Conservation (phyloP, 1,139 yeast species). For the Casaregolazyma suthepensis region DNA sequence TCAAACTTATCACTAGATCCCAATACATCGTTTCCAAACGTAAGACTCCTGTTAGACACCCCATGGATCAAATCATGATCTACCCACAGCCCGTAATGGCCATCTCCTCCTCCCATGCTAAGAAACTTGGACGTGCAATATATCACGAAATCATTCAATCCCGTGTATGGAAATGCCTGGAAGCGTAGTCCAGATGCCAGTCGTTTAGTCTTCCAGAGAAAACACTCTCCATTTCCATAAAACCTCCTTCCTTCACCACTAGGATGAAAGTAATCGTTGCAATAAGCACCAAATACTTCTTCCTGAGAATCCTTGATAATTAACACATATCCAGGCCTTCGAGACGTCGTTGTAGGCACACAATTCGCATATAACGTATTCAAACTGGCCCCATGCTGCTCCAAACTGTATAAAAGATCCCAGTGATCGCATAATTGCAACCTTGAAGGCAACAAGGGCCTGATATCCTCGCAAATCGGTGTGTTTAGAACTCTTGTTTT, state of each 20-base stretch:
- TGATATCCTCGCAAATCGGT: slow-evolving; percentile 66
- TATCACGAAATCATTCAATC: slow-evolving; percentile 77
- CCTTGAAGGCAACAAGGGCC: slow-evolving; percentile 69
- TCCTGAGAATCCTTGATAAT: slow-evolving; percentile 58
- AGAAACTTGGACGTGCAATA: slow-evolving; percentile 74
- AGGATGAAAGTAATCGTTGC: slow-evolving; percentile 68
- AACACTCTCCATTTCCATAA: slow-evolving; percentile 94
- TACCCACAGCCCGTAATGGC: slow-evolving; percentile 88
- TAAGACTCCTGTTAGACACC: slow-evolving; percentile 68
- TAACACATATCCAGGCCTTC: slow-evolving; percentile 62
- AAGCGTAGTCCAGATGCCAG: slow-evolving; percentile 37
- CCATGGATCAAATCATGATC: slow-evolving; percentile 71
- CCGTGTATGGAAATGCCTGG: slow-evolving; percentile 84
- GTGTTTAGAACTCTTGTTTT: slow-evolving; percentile 49
- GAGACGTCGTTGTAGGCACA: slow-evolving; percentile 31
- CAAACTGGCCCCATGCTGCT: slow-evolving; percentile 87
- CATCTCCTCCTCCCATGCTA: slow-evolving; percentile 88
- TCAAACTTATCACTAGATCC: slow-evolving; percentile 57
- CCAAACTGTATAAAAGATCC: slow-evolving; percentile 73
- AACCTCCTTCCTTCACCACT: slow-evolving; percentile 52
- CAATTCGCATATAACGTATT: slow-evolving; percentile 57
- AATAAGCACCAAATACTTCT: slow-evolving; percentile 73
- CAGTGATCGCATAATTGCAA: slow-evolving; percentile 72
- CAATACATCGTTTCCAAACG: slow-evolving; percentile 86
- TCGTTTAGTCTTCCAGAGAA: slow-evolving; percentile 62